Base-by-base conservation (phyloP, 2,329 filamentous ascomycete genomes). In the Leptoxyphium fumago region DNA sequence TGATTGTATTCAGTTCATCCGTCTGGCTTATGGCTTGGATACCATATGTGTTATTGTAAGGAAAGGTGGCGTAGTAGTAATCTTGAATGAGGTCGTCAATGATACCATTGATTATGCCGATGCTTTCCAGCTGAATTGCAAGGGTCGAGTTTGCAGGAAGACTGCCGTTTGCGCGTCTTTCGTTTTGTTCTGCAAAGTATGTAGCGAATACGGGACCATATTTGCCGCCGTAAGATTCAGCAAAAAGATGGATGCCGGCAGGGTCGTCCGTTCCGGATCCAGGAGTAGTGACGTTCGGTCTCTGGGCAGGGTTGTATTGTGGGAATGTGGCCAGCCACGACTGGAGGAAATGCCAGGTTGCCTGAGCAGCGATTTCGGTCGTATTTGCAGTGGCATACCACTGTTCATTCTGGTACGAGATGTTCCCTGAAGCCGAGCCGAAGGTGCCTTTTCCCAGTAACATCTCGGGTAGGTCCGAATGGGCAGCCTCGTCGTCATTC, bases 91-190 rank as follows among this genome's bases (percentile, higher is more conserved):
- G 58, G 49, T 72, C 66, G 54, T 86, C 82, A 29, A 84, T 65
- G 53, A 78, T 77, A n/a, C 79, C 80, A 56, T 84, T 84, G 46
- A 82, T 66, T 47, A 84, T 78, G 17, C 79, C 79, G 0, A 84
- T 60, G 0, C 78, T 74, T 8, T 63, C 65, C 2, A 85, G 64
- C 34, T 73, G 69, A 34, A 82, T 71, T 4, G 38, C 11, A 6
- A 40, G 14, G 11, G 38, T 15, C 11, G 14, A 18, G 17, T 40
- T 28, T 13, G 21, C 11, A 18, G 14, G 38, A 32, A 75, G 69
- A 6, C 75, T 61, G 3, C 47, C 47, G 38, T 65, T 69, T 13
- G 61, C 55, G 18, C 73, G 71, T 41, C 65, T 66, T 7, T 64
- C 59, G 50, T 85, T 85, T 60, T 84, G 77, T 43, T 71, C 55